Evolutionary conservation across 2,329 filamentous ascomycete species (phyloP), one percentile per base, ranked within the genome.

Genomic region (Graphilbum ipis-grandicollis): DNA sequence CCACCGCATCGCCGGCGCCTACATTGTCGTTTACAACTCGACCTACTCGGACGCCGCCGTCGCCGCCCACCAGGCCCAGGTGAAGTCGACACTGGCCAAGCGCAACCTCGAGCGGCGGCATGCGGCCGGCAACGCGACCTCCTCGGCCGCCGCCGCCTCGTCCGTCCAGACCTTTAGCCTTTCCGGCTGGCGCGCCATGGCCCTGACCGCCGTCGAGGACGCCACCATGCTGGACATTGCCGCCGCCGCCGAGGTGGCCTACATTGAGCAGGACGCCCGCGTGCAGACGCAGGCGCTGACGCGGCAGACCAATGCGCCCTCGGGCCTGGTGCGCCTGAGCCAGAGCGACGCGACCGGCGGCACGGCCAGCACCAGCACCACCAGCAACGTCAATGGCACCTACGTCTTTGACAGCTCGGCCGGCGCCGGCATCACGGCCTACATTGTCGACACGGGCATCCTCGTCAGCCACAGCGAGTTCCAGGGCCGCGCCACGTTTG

Each of bases 381-480:
- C n/a, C n/a, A n/a, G n/a, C n/a, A n/a, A n/a, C n/a, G n/a, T n/a
- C n/a, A n/a, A n/a, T n/a, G n/a, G n/a, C n/a, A n/a, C n/a, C 36
- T 73, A 72, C 48, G 45, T 65, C 35, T 74, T 70, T 43, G 67
- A 74, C 48, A 53, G 55, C 39, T 58, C 56, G 12, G 65, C 62
- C 18, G 70, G 69, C 23, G 39, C 60, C 43, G 67, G 65, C n/a
- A 66, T 71, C 45, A 75, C 67, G 18, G 66, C 63, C 21, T 80
- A 71, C 50, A 56, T 80, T 19, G 65, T 80, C 30, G 75, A 80
- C 53, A 78, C 74, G 6, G 75, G 75, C 45, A 69, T 79, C 50
- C 56, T 56, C 38, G 55, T 56, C 28, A 58, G 60, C 6, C 75
- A 80, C 53, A 47, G 50, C 31, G 65, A 73, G 49, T 75, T 68